Base-by-base conservation (phyloP, 257 asterid species). In the Echium plantagineum region DNA sequence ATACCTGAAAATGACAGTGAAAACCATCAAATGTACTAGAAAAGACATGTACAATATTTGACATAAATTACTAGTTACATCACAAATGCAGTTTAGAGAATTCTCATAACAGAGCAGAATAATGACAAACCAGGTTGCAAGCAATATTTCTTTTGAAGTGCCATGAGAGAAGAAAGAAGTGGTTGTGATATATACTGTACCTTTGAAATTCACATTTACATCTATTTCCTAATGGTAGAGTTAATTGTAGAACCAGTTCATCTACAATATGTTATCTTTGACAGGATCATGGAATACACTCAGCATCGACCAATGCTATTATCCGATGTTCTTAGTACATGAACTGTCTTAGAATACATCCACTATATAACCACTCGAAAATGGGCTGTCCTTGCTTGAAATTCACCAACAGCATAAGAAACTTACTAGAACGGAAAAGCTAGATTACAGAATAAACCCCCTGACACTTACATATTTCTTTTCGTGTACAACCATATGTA, bases 1-100 rank as follows among this genome's bases (percentile, higher is more conserved):
- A 88, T 48, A 85, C 95, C 96, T 87, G 70, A 7, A 48, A 60
- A 28, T 15, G 32, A 47, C 54, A 47, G 24, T 31, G 31, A 65
- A 32, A 46, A 73, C 17, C 62, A 22, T 6, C 17, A 21, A 57
- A 13, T 19, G 9, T 12, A n/a, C 6, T 12, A 0, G 26, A 19
- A 21, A 18, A 6, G 57, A n/a, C 57, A 28, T 28, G 3, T 28
- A 28, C 32, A 28, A 28, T 28, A 28, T 28, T 28, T 28, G 32
- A 28, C 32, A 3, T 28, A 28, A 3, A 28, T 28, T 24, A 24
- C 1, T 24, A 24, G 26, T 24, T 24, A 24, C 32, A 28, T 28
- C 21, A 52, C 0, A 7, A 7, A 9, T 7, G 46, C 49, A 42
- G 17, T 42, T 42, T 42, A 42, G 15, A 1, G 17, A 42, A 42